These are phyloP conservation scores for Wickerhamiella qilinensis DNA, from an alignment of 805 yeast genomes.

Conservation along the genomic window DNA sequence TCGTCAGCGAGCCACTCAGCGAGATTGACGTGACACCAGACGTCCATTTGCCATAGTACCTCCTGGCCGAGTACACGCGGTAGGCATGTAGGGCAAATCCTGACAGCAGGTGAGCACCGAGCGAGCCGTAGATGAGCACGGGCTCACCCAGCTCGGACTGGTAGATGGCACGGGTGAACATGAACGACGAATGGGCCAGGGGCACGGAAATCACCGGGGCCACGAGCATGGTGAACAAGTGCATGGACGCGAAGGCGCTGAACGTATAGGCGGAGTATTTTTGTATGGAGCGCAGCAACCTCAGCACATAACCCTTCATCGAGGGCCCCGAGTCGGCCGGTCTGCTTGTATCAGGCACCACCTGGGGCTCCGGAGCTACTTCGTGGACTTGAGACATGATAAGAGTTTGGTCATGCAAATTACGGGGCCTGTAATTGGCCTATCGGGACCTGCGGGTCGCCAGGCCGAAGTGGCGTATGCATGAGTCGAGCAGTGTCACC, in stretches of 20 bases:
- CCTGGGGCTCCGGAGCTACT: slow-evolving; percentile 1
- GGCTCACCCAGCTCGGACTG: slow-evolving; percentile 37
- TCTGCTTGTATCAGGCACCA: background rate
- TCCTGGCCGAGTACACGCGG: slow-evolving; percentile 15
- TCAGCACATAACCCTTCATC: background rate
- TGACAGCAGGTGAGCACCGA: slow-evolving; percentile 32
- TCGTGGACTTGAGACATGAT: slow-evolving; percentile 18
- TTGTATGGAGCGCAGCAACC: slow-evolving; percentile 24
- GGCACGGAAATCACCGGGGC: slow-evolving; percentile 33
- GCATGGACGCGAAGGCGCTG: slow-evolving; percentile 39
- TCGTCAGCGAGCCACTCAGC: slow-evolving; percentile 37
- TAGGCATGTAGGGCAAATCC: slow-evolving; percentile 34
- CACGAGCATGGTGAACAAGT: slow-evolving; percentile 35
- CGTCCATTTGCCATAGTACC: slow-evolving; percentile 28
- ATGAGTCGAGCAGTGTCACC: no score
- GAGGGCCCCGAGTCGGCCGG: no score
- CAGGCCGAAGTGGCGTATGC: no score
- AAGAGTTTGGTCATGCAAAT: no score
- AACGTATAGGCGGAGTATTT: slow-evolving; percentile 47
- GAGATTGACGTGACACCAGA: slow-evolving; percentile 16
- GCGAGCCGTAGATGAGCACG: slow-evolving; percentile 31
- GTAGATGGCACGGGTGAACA: slow-evolving; percentile 46
- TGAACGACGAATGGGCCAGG: slow-evolving; percentile 36
- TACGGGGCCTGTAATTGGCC: no score
- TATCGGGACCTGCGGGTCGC: no score